Percentiles rank a stretch among this genome's conserved stretches.
Evolutionary conservation across 306 rosid genomes (phyloP).

Genomic region (Vigna angularis): DNA sequence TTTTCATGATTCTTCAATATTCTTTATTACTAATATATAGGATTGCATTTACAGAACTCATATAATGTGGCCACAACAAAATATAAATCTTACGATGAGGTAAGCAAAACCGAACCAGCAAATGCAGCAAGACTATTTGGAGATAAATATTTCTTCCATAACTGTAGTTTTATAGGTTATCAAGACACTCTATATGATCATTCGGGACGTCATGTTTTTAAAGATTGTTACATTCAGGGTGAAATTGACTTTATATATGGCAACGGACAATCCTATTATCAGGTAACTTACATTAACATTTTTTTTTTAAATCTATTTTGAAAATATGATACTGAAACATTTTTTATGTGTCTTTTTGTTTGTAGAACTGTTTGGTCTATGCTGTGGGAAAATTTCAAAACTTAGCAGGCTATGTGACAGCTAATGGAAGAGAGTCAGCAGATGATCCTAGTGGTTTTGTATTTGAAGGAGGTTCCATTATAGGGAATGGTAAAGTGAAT

Average conservation of each 20-base stretch:
- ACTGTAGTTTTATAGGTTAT: constrained; percentile 8
- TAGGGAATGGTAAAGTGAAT: constrained; percentile 38
- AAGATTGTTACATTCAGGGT: constrained; percentile 43
- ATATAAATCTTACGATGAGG: too few relatives aligned
- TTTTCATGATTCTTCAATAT: not conserved
- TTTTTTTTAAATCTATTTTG: not conserved
- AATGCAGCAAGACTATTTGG: constrained; percentile 10
- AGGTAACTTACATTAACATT: constrained; percentile 10
- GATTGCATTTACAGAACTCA: not conserved
- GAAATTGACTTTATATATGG: constrained; percentile 55
- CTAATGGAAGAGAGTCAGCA: constrained; percentile 31
- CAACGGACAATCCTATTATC: constrained; percentile 42
- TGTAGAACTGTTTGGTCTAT: constrained; percentile 42
- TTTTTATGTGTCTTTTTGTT: not conserved
- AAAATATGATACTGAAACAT: not conserved
- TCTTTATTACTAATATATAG: not conserved
- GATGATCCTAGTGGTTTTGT: constrained; percentile 48
- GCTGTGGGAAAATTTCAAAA: not conserved
- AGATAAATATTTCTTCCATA: not conserved
- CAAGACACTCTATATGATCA: constrained; percentile 54
- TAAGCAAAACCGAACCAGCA: constrained; percentile 9
- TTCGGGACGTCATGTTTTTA: constrained; percentile 30
- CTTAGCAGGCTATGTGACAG: constrained; percentile 47
- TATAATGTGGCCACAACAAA: not conserved
- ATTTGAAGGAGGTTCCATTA: constrained; percentile 31